Conservation (phyloP, 129 eudicot species). For the Kitagawia praeruptora region DNA sequence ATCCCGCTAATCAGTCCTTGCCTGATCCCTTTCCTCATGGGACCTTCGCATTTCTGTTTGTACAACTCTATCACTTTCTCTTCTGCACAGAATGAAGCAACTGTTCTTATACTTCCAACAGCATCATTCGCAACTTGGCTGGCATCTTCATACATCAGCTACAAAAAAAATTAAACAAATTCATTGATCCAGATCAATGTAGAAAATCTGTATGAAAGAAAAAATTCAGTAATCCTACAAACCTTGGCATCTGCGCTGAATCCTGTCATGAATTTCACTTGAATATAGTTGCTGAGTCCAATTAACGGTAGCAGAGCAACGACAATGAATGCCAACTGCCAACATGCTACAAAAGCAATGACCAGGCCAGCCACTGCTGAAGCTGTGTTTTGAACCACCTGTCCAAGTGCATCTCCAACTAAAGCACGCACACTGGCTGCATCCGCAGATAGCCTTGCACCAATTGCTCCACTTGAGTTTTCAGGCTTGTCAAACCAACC, state of each 20-base stretch:
- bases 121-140: conserved; percentile 89
- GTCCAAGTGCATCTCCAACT: conserved; percentile 83
- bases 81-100: conserved; percentile 85
- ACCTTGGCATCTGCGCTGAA: conserved; percentile 98
- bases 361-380: conserved; percentile 42
- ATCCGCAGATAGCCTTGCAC: conserved; percentile 73
- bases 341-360: conserved; percentile 77
- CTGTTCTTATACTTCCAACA: conserved; percentile 78
- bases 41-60: conserved; percentile 64
- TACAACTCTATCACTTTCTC: conserved; percentile 67
- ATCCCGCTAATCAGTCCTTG: conserved; percentile 74
- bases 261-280: conserved; percentile 67
- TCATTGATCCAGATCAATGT: background rate
- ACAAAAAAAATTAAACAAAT: conserved; percentile 9
- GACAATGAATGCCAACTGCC: conserved; percentile 75
- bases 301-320: conserved; percentile 65
- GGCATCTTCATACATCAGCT: conserved; percentile 87
- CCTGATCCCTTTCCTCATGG: conserved; percentile 52
- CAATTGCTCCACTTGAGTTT: conserved; percentile 70
- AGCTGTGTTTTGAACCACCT: conserved; percentile 55
- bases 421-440: conserved; percentile 74
- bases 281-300: conserved; percentile 51
- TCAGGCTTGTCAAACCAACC: conserved; percentile 82
- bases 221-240: background rate
- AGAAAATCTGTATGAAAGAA: background rate